A percentile compares a stretch with the other conserved stretches of the same genome.
Conservation (phyloP, 2,329 filamentous ascomycete genomes). For the Penicillium olsonii region DNA sequence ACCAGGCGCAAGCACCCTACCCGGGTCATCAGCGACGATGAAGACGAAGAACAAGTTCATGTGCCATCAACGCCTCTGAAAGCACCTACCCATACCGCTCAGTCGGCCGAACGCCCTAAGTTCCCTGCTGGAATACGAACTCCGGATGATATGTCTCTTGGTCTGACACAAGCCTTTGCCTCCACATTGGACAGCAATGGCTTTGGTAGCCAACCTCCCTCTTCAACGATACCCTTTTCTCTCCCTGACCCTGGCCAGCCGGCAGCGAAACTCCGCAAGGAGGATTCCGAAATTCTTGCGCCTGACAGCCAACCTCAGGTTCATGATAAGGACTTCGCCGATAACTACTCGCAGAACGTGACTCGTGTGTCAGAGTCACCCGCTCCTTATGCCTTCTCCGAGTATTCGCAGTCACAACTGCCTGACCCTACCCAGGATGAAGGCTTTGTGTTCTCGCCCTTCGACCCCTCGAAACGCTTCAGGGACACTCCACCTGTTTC, state of each 20-base stretch:
- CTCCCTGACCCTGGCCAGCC: constrained; percentile 59
- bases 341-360: constrained; percentile 36
- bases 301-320: constrained; percentile 57
- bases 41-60: constrained; percentile 54
- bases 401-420: constrained; percentile 70
- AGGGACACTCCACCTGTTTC: constrained; percentile 62
- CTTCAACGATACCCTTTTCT: constrained; percentile 47
- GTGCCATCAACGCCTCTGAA: constrained; percentile 35
- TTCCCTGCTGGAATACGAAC: constrained; percentile 69
- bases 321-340: constrained; percentile 48
- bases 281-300: constrained; percentile 62
- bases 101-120: constrained; percentile 51
- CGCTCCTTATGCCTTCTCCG: constrained; percentile 51
- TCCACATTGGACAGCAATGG: constrained; percentile 76
- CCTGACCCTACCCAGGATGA: constrained; percentile 79
- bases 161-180: constrained; percentile 86
- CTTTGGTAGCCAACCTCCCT: constrained; percentile 48
- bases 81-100: constrained; percentile 28
- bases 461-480: constrained; percentile 66
- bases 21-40: constrained; percentile 68
- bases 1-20: constrained; percentile 52
- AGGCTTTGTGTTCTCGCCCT: constrained; percentile 73
- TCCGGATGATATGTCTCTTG: constrained; percentile 54
- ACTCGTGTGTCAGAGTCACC: constrained; percentile 39
- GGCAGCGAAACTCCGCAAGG: constrained; percentile 60